phyloP scores from a whole-genome alignment of 2,329 filamentous ascomycete species.

The Ophiognomonia clavigignenti-juglandacearum region DNA sequence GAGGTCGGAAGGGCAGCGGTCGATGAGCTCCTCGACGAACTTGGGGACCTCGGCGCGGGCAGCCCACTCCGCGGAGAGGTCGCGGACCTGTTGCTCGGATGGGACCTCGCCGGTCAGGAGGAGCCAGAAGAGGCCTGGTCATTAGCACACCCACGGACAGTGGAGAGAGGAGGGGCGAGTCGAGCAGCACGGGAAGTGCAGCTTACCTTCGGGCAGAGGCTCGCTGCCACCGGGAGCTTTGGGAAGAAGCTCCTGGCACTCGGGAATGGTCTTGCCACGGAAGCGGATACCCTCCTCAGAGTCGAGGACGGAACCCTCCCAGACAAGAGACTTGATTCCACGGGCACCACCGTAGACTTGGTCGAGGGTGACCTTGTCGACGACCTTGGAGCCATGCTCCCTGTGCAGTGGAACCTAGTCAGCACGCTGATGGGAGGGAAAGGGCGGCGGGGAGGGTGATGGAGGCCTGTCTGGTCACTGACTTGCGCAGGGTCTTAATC shows the following conservation, averaged over 20 bases:
- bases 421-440: conserved; percentile 19
- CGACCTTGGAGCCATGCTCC: conserved; percentile 89
- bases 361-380: conserved; percentile 97
- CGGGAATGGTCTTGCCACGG: conserved; percentile 97
- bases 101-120: conserved; percentile 97
- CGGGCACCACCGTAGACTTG: conserved; percentile 99
- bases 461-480: conserved; percentile 41
- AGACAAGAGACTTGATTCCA: conserved; percentile 97
- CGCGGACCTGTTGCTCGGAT: conserved; percentile 95
- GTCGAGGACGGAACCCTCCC: conserved; percentile 98
- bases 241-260: conserved; percentile 95
- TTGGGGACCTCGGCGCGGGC: conserved; percentile 95
- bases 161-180: not conserved
- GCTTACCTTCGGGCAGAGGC: conserved; percentile 84
- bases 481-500: conserved; percentile 98
- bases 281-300: conserved; percentile 99
- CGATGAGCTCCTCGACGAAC: conserved; percentile 98
- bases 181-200: too few species aligned
- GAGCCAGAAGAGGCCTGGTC: conserved; percentile 92
- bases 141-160: not conserved
- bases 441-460: conserved; percentile 15
- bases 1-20: conserved; percentile 97
- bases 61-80: conserved; percentile 97
- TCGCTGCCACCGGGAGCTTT: conserved; percentile 96
- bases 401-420: conserved; percentile 38